Conservation (phyloP, 2,329 filamentous ascomycete species). For the Clathrospora elynae region DNA sequence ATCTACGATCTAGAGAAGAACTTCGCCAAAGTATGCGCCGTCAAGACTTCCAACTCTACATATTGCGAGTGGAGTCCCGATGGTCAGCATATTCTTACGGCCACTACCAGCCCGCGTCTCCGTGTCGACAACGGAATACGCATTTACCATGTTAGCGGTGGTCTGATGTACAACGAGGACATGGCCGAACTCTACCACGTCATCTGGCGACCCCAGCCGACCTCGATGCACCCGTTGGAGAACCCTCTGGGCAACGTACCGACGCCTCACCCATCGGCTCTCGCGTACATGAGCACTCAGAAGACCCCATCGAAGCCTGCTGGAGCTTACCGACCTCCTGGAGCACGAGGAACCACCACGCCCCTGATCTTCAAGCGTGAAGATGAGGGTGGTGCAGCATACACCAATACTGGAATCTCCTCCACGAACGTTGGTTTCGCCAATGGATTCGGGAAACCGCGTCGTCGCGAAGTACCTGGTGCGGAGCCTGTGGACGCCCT, state of each 20-base stretch:
- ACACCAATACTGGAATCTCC: constrained; percentile 77
- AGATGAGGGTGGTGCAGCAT: constrained; percentile 91
- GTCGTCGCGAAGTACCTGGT: constrained; percentile 81
- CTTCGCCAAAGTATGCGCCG: constrained; percentile 87
- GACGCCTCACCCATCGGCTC: constrained; percentile 78
- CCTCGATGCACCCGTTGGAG: constrained; percentile 63
- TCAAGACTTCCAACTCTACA: constrained; percentile 93
- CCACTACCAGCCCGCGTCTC: constrained; percentile 93
- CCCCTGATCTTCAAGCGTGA: constrained; percentile 96
- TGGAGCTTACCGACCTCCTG: constrained; percentile 94
- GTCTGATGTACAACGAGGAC: constrained; percentile 93
- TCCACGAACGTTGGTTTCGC: constrained; percentile 60
- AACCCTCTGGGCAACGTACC: constrained; percentile 78
- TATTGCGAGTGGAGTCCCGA: constrained; percentile 98
- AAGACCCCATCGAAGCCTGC: constrained; percentile 97
- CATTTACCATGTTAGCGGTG: constrained; percentile 89
- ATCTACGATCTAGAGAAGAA: constrained; percentile 96
- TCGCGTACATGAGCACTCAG: constrained; percentile 78
- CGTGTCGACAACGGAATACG: constrained; percentile 96
- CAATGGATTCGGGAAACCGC: constrained; percentile 79
- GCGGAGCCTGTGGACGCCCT: constrained; percentile 72
- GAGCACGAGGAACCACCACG: constrained; percentile 84
- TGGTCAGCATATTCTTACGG: constrained; percentile 92
- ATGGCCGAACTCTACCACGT: constrained; percentile 92
- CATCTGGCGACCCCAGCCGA: constrained; percentile 78